Evolutionary conservation across 129 eudicot species (phyloP).

Genomic region (Erigeron canadensis): DNA sequence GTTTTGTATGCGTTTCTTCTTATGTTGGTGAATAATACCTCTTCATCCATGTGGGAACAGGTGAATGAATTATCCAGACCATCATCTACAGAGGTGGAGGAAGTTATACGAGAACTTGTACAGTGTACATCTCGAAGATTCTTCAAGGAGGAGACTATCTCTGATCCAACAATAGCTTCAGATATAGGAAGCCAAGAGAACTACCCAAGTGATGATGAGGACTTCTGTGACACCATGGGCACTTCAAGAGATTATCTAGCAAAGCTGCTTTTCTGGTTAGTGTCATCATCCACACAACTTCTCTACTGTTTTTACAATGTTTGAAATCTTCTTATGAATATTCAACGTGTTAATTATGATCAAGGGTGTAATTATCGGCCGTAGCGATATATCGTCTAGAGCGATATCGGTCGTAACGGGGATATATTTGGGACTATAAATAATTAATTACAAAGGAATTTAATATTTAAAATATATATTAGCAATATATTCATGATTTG

Average conservation of each 20-base stretch:
- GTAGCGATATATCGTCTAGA: too few species aligned
- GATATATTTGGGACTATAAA: too few species aligned
- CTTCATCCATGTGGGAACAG: slow-evolving; percentile 38
- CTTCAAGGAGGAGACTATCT: slow-evolving; percentile 50
- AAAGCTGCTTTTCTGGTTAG: slow-evolving; percentile 92
- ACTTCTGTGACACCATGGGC: slow-evolving; percentile 55
- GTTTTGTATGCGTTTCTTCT: background rate
- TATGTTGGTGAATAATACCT: background rate
- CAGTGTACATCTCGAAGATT: slow-evolving; percentile 49
- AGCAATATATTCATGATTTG: too few species aligned
- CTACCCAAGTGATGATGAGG: slow-evolving; percentile 36
- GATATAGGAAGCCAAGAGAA: slow-evolving; percentile 36
- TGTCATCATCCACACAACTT: slow-evolving; percentile 23
- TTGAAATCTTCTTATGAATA: too few species aligned
- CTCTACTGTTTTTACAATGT: background rate
- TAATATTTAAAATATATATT: too few species aligned
- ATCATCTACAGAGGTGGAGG: slow-evolving; percentile 89
- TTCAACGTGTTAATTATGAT: too few species aligned
- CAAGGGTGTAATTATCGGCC: too few species aligned
- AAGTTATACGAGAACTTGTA: slow-evolving; percentile 73
- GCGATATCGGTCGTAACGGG: too few species aligned
- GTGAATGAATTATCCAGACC: slow-evolving; percentile 81
- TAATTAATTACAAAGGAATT: too few species aligned
- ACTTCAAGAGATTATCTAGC: slow-evolving; percentile 91
- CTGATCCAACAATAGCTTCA: slow-evolving; percentile 32